These are phyloP conservation scores for Uronychia setigera DNA, from an alignment of 73 alveolate species.

Conservation along the genomic window DNA sequence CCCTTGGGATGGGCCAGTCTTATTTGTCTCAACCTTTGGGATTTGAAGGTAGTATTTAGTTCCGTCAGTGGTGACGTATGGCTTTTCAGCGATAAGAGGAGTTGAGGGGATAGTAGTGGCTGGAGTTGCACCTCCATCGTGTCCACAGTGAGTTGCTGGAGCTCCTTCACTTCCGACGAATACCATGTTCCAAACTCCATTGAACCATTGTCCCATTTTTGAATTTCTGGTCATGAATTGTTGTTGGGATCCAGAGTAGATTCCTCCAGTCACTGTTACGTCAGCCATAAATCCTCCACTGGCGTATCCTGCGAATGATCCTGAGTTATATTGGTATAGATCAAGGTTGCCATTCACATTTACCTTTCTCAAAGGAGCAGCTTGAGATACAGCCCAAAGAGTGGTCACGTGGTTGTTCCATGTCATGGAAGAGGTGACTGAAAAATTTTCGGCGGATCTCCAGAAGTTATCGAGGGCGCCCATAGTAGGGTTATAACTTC, in stretches of 20 bases:
- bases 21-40: background rate
- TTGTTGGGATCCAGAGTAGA: conserved; percentile 41
- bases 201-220: conserved; percentile 28
- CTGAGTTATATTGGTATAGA: conserved; percentile 31
- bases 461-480: conserved; percentile 51
- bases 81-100: conserved; percentile 19
- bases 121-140: conserved; percentile 14
- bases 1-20: background rate
- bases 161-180: conserved; percentile 40
- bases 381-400: conserved; percentile 55
- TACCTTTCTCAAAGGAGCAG: conserved; percentile 37
- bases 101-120: conserved; percentile 21
- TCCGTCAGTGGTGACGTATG: background rate
- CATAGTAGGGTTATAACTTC: conserved; percentile 8
- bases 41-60: background rate
- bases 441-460: conserved; percentile 43
- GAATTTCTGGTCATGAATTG: conserved; percentile 35
- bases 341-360: conserved; percentile 22
- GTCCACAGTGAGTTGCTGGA: conserved; percentile 38
- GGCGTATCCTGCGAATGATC: conserved; percentile 41
- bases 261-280: conserved; percentile 18
- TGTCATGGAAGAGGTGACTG: conserved; percentile 24
- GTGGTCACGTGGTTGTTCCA: conserved; percentile 11
- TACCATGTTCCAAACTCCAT: conserved; percentile 51
- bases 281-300: conserved; percentile 45